Evolutionary conservation across 2,329 filamentous ascomycete genomes (phyloP), one percentile per base, ranked within the genome.

Genomic region (Sarocladium strictum): DNA sequence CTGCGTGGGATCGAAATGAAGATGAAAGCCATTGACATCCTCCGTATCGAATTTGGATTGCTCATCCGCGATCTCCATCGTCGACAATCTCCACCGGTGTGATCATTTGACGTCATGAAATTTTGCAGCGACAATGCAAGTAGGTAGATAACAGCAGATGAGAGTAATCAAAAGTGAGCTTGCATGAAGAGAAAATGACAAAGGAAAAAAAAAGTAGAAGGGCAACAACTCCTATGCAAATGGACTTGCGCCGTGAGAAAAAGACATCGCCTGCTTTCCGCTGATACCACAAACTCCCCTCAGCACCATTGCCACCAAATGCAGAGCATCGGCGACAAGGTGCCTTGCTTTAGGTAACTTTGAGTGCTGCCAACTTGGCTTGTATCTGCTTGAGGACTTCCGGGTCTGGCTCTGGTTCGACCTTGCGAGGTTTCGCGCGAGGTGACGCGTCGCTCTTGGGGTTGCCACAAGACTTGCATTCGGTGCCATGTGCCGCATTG

Each of bases 381-480:
- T 85, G 78, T 19, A 88, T 71, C 49, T 72, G 74, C 62, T 75
- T 76, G 54, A 87, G 62, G 5, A 87, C 68, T 11, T 81, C 80
- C 1, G 82, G 81, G 63, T 88, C 83, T 2, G 79, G 81, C 61
- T 79, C 76, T 1, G 79, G 80, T 54, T 86, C 81, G 26, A 83
- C 75, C 63, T 80, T 84, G 60, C 77, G 80, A 14, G 82, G 79
- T 55, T 77, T 78, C 56, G 77, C 74, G 51, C 86, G 76, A 15
- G 76, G 75, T 62, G 85, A 89, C 53, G 76, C 71, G 2, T 74
- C 69, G 62, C 85, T 85, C 59, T 84, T 83, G 57, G 76, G 69
- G 61, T 86, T 79, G 1, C 76, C 73, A 63, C 87, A 90, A 15
- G 76, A 78, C 47, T 69, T 68, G 70, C 87, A 90, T 33, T 70